Evolutionary conservation across 495 filamentous ascomycete species (phyloP).

Genomic region (Immersiella caudata): DNA sequence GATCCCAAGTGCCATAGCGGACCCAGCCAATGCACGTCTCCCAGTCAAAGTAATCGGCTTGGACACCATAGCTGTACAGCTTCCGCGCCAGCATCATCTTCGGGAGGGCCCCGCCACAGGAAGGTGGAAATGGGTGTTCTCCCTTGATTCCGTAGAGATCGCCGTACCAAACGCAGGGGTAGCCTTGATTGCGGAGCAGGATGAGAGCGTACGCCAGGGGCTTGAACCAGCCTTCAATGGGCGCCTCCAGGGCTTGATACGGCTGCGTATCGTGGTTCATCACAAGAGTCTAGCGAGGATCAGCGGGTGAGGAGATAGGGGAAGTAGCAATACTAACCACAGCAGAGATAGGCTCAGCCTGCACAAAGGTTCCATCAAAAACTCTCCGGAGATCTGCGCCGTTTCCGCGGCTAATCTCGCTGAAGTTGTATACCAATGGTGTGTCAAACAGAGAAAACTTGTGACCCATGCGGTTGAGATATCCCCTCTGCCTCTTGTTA

Average conservation of each 20-base stretch:
- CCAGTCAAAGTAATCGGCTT: slow-evolving; percentile 69
- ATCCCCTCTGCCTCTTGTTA: slow-evolving; percentile 36
- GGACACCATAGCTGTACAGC: slow-evolving; percentile 68
- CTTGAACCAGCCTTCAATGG: slow-evolving; percentile 59
- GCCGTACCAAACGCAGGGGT: slow-evolving; percentile 75
- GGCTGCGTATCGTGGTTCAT: slow-evolving; percentile 64
- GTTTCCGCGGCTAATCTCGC: slow-evolving; percentile 52
- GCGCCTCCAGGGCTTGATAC: slow-evolving; percentile 60
- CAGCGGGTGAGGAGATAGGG: too few species aligned
- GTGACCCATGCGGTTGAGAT: slow-evolving; percentile 60
- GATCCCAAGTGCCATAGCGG: slow-evolving; percentile 59
- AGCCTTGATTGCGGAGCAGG: slow-evolving; percentile 64
- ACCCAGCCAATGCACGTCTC: slow-evolving; percentile 72
- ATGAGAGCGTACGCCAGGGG: slow-evolving; percentile 65
- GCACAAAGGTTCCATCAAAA: slow-evolving; percentile 63
- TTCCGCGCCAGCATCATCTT: slow-evolving; percentile 66
- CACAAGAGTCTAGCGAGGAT: slow-evolving; percentile 45
- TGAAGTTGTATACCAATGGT: slow-evolving; percentile 68
- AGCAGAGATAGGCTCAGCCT: slow-evolving; percentile 58
- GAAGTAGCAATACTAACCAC: too few species aligned
- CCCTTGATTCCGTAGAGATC: slow-evolving; percentile 71
- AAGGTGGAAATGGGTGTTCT: slow-evolving; percentile 55
- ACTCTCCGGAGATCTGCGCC: slow-evolving; percentile 62
- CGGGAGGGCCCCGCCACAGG: slow-evolving; percentile 62
- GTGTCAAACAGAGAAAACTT: slow-evolving; percentile 67